These are phyloP conservation scores for Suhomyces maxii DNA, from an alignment of 1,139 yeast genomes.

Conservation along the genomic window DNA sequence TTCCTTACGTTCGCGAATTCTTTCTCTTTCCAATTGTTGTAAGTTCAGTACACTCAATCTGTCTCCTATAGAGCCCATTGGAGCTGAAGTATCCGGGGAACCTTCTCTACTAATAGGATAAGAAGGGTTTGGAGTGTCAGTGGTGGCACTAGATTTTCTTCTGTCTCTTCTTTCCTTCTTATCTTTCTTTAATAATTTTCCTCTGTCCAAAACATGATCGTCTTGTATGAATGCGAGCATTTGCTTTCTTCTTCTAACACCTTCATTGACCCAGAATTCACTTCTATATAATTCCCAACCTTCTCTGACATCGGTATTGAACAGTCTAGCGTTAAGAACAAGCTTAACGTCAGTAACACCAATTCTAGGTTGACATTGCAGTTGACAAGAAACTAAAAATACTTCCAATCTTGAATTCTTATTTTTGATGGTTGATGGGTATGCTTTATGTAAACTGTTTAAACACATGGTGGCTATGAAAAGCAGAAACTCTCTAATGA, in stretches of 20 bases:
- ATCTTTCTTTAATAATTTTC: conserved; percentile 35
- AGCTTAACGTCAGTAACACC: conserved; percentile 62
- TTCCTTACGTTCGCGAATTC: conserved; percentile 1
- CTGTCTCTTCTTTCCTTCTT: conserved; percentile 40
- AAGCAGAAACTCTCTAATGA: conserved; percentile 41
- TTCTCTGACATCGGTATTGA: conserved; percentile 80
- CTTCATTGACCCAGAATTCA: conserved; percentile 90
- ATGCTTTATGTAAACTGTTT: conserved; percentile 32
- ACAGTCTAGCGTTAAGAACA: conserved; percentile 76
- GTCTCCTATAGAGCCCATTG: conserved; percentile 10
- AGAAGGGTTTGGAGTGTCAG: neutral
- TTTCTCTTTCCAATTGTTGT: conserved; percentile 15
- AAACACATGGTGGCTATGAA: conserved; percentile 29
- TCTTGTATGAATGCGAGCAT: conserved; percentile 35
- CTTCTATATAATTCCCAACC: conserved; percentile 94
- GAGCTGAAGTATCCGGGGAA: conserved; percentile 7
- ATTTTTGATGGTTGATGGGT: conserved; percentile 36
- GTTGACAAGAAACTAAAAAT: conserved; percentile 43
- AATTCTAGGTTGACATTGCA: conserved; percentile 48
- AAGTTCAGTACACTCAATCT: conserved; percentile 32
- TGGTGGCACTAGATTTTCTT: conserved; percentile 20
- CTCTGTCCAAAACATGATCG: conserved; percentile 19
- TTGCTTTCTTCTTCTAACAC: conserved; percentile 60
- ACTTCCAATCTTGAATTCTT: conserved; percentile 40
- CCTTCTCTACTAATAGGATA: conserved; percentile 1